Conservation (phyloP, 148 eudicot species). For the Vaccinium corymbosum region DNA sequence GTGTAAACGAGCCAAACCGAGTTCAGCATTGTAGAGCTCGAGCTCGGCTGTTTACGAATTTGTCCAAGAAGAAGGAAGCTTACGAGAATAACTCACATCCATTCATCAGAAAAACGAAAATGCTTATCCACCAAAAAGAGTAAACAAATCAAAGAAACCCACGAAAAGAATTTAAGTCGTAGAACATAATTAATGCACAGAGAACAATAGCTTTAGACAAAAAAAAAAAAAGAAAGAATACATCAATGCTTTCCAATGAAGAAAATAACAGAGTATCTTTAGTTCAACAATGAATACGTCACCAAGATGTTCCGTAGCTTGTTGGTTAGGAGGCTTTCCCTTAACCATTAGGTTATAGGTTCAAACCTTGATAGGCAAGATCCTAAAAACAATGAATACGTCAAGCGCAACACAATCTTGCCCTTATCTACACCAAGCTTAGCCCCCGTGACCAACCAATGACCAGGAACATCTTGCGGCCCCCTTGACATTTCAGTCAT, state of each 20-base stretch:
- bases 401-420: constrained; percentile 67
- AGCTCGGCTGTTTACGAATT: background rate
- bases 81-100: background rate
- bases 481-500: constrained; percentile 87
- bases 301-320: no score
- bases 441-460: constrained; percentile 94
- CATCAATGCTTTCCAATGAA: constrained; percentile 1
- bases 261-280: constrained; percentile 32
- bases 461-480: constrained; percentile 88
- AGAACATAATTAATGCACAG: constrained; percentile 25
- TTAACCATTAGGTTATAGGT: no score
- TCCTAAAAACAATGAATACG: background rate
- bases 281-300: constrained; percentile 77
- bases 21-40: no score
- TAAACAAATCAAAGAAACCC: background rate
- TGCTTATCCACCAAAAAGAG: background rate
- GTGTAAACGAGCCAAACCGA: no score
- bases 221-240: constrained; percentile 14
- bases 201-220: constrained; percentile 23
- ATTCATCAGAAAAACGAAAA: background rate
- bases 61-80: background rate
- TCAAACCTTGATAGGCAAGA: no score
- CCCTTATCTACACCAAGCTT: constrained; percentile 97
- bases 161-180: background rate
- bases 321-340: no score